Conservation (phyloP, 495 filamentous ascomycete species). For the Lasiosphaeria miniovina region DNA sequence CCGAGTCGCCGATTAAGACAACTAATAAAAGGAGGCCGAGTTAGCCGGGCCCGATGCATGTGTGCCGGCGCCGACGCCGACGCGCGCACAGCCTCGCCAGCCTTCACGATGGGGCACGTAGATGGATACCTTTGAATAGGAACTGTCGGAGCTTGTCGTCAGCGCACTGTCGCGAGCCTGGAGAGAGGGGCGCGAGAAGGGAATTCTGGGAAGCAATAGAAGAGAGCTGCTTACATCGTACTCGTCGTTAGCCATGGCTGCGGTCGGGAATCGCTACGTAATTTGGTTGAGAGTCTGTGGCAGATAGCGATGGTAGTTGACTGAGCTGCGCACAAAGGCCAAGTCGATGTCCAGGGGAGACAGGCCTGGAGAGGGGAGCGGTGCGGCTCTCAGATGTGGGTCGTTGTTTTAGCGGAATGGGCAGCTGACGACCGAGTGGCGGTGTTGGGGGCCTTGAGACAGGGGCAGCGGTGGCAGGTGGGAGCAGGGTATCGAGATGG, state of each 20-base stretch:
- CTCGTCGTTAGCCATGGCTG: slow-evolving; percentile 97
- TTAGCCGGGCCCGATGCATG: slow-evolving; percentile 28
- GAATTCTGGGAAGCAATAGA: slow-evolving; percentile 1
- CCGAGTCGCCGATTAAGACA: slow-evolving; percentile 97
- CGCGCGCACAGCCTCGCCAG: slow-evolving; percentile 1
- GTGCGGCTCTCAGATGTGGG: slow-evolving; percentile 33
- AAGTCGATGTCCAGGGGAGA: slow-evolving; percentile 29
- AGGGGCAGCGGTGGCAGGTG: slow-evolving; percentile 3
- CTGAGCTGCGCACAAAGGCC: slow-evolving; percentile 16
- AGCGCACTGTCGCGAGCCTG: slow-evolving; percentile 24
- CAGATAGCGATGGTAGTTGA: slow-evolving; percentile 22
- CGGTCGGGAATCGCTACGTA: slow-evolving; percentile 21
- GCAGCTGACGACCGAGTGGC: slow-evolving; percentile 25
- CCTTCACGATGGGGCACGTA: slow-evolving; percentile 16
- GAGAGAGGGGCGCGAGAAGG: slow-evolving; percentile 10
- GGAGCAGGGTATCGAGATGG: neutral
- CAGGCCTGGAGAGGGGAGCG: slow-evolving; percentile 22
- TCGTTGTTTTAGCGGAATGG: slow-evolving; percentile 22
- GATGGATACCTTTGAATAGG: slow-evolving; percentile 89
- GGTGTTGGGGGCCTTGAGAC: slow-evolving; percentile 7
- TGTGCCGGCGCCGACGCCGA: slow-evolving; percentile 9
- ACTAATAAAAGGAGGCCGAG: slow-evolving; percentile 52
- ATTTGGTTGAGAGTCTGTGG: slow-evolving; percentile 16
- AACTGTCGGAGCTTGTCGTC: slow-evolving; percentile 60
- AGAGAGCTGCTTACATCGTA: slow-evolving; percentile 80